Base-by-base conservation (phyloP, 2,329 filamentous ascomycete genomes). In the Cercospora zeina region DNA sequence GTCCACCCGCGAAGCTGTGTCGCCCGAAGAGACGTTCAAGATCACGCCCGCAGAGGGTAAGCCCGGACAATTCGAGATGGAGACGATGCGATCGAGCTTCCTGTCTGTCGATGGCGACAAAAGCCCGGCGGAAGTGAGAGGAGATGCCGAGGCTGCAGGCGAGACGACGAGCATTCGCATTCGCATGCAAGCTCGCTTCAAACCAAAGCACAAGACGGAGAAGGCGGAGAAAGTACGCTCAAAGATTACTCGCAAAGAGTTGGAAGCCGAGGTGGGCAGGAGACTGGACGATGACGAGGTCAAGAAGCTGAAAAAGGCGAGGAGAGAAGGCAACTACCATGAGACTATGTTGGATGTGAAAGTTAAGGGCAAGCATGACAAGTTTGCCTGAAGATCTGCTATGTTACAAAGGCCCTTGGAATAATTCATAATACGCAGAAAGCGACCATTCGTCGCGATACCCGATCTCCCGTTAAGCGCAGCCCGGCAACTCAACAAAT, bases 181-280 rank as follows among this genome's bases (percentile, higher is more conserved):
- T 70, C 89, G 93, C 58, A 97, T 97, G 93, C 93, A 97, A 79
- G 91, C 93, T 21, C 83, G 90, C 55, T 97, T 96, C 80, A 97
- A 97, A 81, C 93, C 93, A 8, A 84, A 85, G 65, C 77, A 95
- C 50, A 90, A 89, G 76, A 88, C 88, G 9, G 85, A 83, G 0
- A 96, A 93, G 77, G 91, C 93, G 73, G 89, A 91, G 67, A 95
- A 89, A 79, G 89, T 90, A 0, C 83, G 84, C 68, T 88, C 93
- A 70, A 96, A 93, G 80, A 90, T 99, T 61, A 93, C 88, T 71
- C 83, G 90, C 65, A 88, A 88, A 71, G 91, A 97, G 77, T 59
- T 74, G 58, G 72, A 73, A 53, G 67, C 68, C 9, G 72, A 72
- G 47, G 71, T 72, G 3, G 72, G 72, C 0, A 62, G 72, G 42